These are phyloP conservation scores for Myriosclerotinia curreyana DNA, from an alignment of 2,329 filamentous ascomycete genomes.

Conservation along the genomic window DNA sequence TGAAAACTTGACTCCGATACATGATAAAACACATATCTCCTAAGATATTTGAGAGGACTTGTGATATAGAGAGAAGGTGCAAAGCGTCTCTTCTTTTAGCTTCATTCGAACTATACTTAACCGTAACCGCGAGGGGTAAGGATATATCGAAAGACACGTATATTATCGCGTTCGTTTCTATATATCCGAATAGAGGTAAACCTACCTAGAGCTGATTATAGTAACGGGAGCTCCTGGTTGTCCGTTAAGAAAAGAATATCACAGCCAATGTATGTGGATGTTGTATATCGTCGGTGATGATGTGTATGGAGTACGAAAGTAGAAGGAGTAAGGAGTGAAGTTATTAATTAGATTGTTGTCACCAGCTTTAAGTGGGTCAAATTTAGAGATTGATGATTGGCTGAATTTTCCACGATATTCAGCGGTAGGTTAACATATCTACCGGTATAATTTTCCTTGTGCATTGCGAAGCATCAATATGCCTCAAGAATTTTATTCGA, in stretches of 20 bases:
- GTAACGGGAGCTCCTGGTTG: no score
- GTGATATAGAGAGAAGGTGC: neutral
- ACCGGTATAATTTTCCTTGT: no score
- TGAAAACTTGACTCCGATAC: neutral
- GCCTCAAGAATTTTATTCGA: no score
- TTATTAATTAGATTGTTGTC: no score
- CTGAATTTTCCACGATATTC: neutral
- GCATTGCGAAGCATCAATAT: no score
- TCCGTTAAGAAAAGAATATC: neutral
- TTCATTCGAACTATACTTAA: conserved; percentile 4
- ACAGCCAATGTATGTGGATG: neutral
- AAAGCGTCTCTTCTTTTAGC: neutral
- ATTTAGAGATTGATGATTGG: neutral
- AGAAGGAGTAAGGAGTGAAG: neutral
- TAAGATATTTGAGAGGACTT: neutral
- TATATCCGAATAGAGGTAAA: neutral
- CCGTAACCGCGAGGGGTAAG: neutral
- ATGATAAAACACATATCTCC: neutral
- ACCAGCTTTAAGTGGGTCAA: neutral
- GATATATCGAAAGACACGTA: neutral
- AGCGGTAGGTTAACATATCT: no score
- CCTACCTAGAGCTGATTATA: neutral
- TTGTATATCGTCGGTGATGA: neutral
- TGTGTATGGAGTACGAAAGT: no score
- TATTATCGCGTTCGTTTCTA: neutral